These are phyloP conservation scores for Planoprotostelium fungivorum DNA, from an alignment of 78 protist genomes.

Conservation along the genomic window DNA sequence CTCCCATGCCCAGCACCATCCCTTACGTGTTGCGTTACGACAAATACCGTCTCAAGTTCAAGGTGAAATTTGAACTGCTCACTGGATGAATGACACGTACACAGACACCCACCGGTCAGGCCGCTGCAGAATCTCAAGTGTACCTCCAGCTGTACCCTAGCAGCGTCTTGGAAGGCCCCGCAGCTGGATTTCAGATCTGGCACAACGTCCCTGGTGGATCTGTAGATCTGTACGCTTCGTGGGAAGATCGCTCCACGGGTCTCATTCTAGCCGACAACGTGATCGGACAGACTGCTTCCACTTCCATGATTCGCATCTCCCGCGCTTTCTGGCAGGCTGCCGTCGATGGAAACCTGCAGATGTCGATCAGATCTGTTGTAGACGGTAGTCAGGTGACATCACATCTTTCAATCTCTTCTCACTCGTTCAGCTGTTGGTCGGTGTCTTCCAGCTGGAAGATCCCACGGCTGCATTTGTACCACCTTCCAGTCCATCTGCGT, in stretches of 20 bases:
- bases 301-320: not conserved
- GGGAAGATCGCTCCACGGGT: not conserved
- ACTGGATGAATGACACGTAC: not conserved
- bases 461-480: not conserved
- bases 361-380: not conserved
- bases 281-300: not conserved
- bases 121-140: not conserved
- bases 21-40: not conserved
- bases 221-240: not conserved
- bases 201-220: not conserved
- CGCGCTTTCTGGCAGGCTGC: not conserved
- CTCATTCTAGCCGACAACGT: not conserved
- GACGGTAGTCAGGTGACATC: not conserved
- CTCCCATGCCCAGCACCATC: not conserved
- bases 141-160: not conserved
- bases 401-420: not conserved
- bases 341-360: not conserved
- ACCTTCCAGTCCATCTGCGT: not conserved
- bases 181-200: not conserved
- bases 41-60: not conserved
- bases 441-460: not conserved
- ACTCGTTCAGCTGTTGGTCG: not conserved
- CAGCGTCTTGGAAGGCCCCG: not conserved
- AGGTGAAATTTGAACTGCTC: too few species aligned
- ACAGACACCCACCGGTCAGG: not conserved